Evolutionary conservation across 768 basidiomycete genomes (phyloP).

Genomic region (Peribolospora baueri): DNA sequence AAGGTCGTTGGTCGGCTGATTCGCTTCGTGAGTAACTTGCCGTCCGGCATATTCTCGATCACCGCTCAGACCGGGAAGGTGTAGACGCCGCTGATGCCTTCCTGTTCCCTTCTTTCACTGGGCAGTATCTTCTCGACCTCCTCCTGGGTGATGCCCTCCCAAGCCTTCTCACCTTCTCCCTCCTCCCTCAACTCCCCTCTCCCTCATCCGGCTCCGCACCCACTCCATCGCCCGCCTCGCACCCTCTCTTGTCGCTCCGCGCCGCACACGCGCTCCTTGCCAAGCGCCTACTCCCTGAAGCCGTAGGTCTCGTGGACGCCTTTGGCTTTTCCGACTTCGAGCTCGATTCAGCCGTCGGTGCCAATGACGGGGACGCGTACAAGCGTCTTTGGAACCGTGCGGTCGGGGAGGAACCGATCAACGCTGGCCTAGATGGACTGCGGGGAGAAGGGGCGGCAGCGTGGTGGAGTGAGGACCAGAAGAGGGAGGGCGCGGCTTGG

Average conservation of each 20-base stretch:
- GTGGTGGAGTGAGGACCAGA: too few species aligned
- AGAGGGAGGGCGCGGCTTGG: neutral
- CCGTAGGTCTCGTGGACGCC: slow-evolving; percentile 43
- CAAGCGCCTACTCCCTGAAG: slow-evolving; percentile 31
- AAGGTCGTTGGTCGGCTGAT: slow-evolving; percentile 9
- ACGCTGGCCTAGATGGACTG: neutral
- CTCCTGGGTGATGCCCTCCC: slow-evolving; percentile 30
- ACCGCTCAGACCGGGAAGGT: neutral
- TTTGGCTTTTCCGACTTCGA: slow-evolving; percentile 57
- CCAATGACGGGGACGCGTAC: slow-evolving; percentile 39
- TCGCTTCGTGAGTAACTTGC: neutral
- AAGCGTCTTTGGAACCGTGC: slow-evolving; percentile 39
- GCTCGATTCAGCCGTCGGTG: slow-evolving; percentile 32
- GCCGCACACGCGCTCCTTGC: neutral
- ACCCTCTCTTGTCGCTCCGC: slow-evolving; percentile 2
- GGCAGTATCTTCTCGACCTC: slow-evolving; percentile 36
- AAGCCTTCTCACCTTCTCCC: slow-evolving; percentile 35
- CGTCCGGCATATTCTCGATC: neutral
- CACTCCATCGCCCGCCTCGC: neutral
- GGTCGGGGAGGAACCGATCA: slow-evolving; percentile 9
- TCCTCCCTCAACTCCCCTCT: slow-evolving; percentile 18
- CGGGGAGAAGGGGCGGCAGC: too few species aligned
- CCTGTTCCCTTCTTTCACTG: too few species aligned
- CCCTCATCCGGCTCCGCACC: neutral
- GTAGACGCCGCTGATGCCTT: too few species aligned